A percentile compares a stretch with the other conserved stretches of the same genome.
phyloP scores from a whole-genome alignment of 108 stramenopile genomes.

The Aurantiochytrium sp. region DNA sequence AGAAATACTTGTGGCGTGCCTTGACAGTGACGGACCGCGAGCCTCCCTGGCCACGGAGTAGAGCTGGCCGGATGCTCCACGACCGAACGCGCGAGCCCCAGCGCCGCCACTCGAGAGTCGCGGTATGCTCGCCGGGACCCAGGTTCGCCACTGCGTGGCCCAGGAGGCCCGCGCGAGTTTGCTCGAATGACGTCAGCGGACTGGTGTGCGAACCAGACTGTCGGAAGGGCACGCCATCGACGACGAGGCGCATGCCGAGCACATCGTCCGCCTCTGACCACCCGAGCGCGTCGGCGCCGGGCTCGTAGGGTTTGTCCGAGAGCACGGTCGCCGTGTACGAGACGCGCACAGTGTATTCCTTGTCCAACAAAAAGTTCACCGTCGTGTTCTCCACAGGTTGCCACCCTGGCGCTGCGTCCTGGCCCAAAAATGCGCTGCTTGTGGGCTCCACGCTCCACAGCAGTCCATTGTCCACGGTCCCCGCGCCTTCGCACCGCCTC shows the following conservation, averaged over 20 bases:
- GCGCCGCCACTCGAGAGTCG: conserved; percentile 52
- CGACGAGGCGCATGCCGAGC: conserved; percentile 18
- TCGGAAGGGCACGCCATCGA: conserved; percentile 32
- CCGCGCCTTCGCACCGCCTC: background rate
- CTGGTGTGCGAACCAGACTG: conserved; percentile 13
- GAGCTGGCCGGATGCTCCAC: conserved; percentile 41
- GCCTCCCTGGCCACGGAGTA: conserved; percentile 41
- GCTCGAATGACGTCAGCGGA: background rate
- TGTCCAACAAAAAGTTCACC: background rate
- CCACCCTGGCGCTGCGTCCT: background rate
- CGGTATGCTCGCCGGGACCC: conserved; percentile 44
- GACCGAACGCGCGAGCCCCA: conserved; percentile 33
- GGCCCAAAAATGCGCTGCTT: background rate
- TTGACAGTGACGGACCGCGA: background rate
- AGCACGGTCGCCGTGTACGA: background rate
- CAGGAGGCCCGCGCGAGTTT: background rate
- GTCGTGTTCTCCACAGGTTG: background rate
- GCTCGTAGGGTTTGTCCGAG: background rate
- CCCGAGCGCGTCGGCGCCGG: background rate
- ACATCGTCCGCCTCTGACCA: background rate
- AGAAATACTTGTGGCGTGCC: conserved; percentile 45
- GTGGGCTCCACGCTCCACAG: conserved; percentile 20
- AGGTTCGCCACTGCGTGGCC: conserved; percentile 44
- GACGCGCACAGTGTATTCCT: background rate
- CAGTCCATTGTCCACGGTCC: background rate